A percentile compares a stretch with the other conserved stretches of the same genome.
phyloP scores from a whole-genome alignment of 345 rosid genomes.

The Populus ilicifolia region DNA sequence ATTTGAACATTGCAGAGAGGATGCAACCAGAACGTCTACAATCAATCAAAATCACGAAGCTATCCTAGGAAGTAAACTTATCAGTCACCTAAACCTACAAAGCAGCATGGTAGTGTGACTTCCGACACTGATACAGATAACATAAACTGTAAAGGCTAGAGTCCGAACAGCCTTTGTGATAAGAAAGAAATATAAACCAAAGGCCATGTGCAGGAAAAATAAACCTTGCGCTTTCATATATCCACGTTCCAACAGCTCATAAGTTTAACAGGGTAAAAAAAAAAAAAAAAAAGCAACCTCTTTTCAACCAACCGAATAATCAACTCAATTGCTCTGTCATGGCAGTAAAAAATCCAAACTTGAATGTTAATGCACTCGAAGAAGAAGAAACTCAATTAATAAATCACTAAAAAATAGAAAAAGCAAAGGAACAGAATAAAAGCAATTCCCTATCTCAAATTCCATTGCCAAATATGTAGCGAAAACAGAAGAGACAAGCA shows the following conservation, averaged over 20 bases:
- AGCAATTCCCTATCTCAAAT: neutral
- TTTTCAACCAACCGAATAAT: no score
- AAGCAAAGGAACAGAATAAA: neutral
- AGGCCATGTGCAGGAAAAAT: conserved; percentile 1
- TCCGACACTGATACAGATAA: neutral
- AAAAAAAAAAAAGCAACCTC: no score
- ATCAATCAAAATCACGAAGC: neutral
- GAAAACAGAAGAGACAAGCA: neutral
- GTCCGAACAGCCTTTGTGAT: neutral
- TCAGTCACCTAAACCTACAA: neutral
- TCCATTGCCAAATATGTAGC: neutral
- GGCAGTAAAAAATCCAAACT: no score
- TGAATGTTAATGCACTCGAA: no score
- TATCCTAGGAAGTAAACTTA: neutral
- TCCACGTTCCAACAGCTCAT: no score
- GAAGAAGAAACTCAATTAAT: no score
- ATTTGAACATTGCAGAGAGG: neutral
- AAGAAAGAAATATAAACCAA: neutral
- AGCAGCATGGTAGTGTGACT: neutral
- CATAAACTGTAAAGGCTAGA: neutral
- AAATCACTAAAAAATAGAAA: neutral
- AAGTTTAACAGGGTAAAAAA: no score
- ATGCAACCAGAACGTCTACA: neutral
- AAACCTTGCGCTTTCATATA: neutral
- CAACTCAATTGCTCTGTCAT: no score